Percentiles rank a stretch among this genome's conserved stretches.
Conservation (phyloP, 2,329 filamentous ascomycete genomes). For the Aspergillus aculeatinus region DNA sequence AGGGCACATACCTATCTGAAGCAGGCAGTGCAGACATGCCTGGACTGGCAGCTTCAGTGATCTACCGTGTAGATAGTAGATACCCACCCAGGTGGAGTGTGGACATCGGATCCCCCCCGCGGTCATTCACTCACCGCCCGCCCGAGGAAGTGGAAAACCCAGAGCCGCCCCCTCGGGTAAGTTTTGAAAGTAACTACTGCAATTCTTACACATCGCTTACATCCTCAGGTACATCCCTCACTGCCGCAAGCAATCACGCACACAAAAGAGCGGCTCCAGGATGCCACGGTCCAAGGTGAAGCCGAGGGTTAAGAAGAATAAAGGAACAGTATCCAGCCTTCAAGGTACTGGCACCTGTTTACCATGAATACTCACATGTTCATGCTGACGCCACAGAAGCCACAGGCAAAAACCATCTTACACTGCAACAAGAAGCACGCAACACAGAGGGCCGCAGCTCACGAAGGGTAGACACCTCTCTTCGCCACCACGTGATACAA, state of each 20-base stretch:
- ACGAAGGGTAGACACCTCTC: slow-evolving; percentile 49
- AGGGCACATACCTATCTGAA: too few relatives aligned
- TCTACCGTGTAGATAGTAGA: background rate
- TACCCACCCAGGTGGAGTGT: background rate
- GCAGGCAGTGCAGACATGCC: too few relatives aligned
- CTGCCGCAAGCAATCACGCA: background rate
- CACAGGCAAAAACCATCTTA: slow-evolving; percentile 31
- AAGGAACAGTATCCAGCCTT: background rate
- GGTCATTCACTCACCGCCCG: background rate
- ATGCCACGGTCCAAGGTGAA: slow-evolving; percentile 24
- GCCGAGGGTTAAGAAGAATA: slow-evolving; percentile 12
- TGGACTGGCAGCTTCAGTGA: too few relatives aligned
- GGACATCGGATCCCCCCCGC: background rate
- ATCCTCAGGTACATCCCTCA: too few relatives aligned
- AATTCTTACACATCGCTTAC: too few relatives aligned
- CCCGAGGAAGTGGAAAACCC: background rate
- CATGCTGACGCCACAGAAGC: slow-evolving; percentile 16
- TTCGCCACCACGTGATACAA: slow-evolving; percentile 56
- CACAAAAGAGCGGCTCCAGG: background rate
- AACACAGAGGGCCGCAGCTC: slow-evolving; percentile 55
- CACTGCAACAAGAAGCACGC: slow-evolving; percentile 58
- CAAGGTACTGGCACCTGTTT: slow-evolving; percentile 2
- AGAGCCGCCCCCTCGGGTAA: background rate
- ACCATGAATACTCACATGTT: background rate
- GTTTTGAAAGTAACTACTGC: too few relatives aligned